Conservation (phyloP, 1,284 basidiomycete genomes). For the Leucoagaricus sp. region DNA sequence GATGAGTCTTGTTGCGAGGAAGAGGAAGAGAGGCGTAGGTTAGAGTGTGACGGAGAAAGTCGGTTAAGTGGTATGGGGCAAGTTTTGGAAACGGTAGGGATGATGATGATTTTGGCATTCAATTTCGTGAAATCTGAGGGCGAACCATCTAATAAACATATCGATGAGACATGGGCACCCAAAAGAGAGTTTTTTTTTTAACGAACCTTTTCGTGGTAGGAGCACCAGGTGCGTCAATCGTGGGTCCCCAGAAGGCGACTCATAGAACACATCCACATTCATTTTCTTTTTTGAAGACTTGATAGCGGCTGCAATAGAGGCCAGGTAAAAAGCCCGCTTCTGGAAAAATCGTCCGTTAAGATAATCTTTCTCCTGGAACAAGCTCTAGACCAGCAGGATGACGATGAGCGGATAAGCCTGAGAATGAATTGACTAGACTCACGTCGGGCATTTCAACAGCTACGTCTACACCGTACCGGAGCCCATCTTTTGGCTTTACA, state of each 20-base stretch:
- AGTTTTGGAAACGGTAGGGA: constrained; percentile 62
- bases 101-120: constrained; percentile 71
- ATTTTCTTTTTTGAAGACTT: constrained; percentile 45
- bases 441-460: constrained; percentile 88
- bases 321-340: constrained; percentile 91
- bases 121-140: constrained; percentile 68
- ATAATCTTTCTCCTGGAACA: constrained; percentile 97
- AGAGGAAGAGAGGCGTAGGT: constrained; percentile 51
- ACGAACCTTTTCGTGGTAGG: constrained; percentile 54
- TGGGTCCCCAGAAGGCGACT: constrained; percentile 63
- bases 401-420: not conserved
- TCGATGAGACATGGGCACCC: constrained; percentile 12
- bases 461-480: constrained; percentile 77
- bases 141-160: constrained; percentile 45
- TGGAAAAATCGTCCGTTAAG: constrained; percentile 90
- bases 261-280: constrained; percentile 60
- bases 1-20: constrained; percentile 21
- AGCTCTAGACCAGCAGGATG: constrained; percentile 38
- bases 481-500: constrained; percentile 65
- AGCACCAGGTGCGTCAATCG: constrained; percentile 72
- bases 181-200: constrained; percentile 19
- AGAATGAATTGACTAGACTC: constrained; percentile 27
- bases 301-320: constrained; percentile 74
- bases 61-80: constrained; percentile 64
- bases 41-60: constrained; percentile 78